phyloP scores from a whole-genome alignment of 352 stramenopile species.

The Pythium apleroticum region DNA sequence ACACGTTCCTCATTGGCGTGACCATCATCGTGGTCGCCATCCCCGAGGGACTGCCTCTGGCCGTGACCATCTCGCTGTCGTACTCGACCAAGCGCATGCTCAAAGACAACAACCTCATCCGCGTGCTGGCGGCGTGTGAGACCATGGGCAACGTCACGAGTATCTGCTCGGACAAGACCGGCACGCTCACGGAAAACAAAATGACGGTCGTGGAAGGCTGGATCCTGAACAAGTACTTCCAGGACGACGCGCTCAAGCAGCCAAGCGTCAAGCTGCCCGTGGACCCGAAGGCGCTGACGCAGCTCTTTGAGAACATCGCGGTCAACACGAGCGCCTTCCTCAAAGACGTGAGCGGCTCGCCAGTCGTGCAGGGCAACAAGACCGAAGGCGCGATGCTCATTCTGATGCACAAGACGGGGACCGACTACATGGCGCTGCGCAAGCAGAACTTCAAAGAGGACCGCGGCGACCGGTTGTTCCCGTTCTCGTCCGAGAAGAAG shows the following conservation, averaged over 20 bases:
- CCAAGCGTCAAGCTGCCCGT: slow-evolving; percentile 37
- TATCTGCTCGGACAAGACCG: slow-evolving; percentile 98
- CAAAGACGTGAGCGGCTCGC: slow-evolving; percentile 40
- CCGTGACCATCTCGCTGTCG: slow-evolving; percentile 94
- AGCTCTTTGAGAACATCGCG: slow-evolving; percentile 56
- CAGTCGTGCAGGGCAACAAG: slow-evolving; percentile 73
- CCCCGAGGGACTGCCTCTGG: slow-evolving; percentile 92
- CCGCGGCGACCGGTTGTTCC: slow-evolving; percentile 65
- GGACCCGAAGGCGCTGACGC: slow-evolving; percentile 36
- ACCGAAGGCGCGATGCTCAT: slow-evolving; percentile 84
- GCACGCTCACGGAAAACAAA: slow-evolving; percentile 97
- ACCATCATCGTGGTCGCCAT: slow-evolving; percentile 95
- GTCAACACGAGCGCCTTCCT: slow-evolving; percentile 81
- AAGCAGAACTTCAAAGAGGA: slow-evolving; percentile 48
- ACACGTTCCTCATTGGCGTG: slow-evolving; percentile 94
- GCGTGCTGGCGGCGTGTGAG: slow-evolving; percentile 96
- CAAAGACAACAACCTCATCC: slow-evolving; percentile 98
- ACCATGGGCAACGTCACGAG: slow-evolving; percentile 98
- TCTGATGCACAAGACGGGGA: slow-evolving; percentile 54
- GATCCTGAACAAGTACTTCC: slow-evolving; percentile 66
- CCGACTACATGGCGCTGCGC: slow-evolving; percentile 63
- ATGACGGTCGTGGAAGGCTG: slow-evolving; percentile 96
- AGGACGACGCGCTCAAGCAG: slow-evolving; percentile 43
- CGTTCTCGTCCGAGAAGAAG: slow-evolving; percentile 85
- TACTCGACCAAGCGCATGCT: slow-evolving; percentile 98